Conservation (phyloP, 2,329 filamentous ascomycete species). For the Didymella lethalis region DNA sequence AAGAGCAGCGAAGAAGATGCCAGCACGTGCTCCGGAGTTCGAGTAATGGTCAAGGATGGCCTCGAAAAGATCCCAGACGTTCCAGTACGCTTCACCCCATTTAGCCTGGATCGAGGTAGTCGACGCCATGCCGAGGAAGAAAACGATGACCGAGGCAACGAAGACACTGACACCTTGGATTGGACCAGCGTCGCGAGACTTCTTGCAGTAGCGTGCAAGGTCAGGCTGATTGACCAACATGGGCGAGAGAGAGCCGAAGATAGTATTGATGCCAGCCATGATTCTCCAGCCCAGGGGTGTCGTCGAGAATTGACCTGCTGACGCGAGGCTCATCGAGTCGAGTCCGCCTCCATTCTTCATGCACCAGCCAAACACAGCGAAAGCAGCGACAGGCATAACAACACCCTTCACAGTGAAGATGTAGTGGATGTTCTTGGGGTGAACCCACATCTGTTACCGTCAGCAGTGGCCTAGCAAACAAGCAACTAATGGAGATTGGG, state of each 20-base stretch:
- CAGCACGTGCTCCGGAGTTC: conserved; percentile 49
- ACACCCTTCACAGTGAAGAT: conserved; percentile 41
- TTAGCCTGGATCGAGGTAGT: conserved; percentile 48
- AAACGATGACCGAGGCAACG: conserved; percentile 51
- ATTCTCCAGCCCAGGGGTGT: conserved; percentile 48
- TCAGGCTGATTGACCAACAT: conserved; percentile 55
- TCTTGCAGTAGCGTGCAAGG: conserved; percentile 52
- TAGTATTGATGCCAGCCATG: conserved; percentile 54
- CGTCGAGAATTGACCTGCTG: conserved; percentile 13
- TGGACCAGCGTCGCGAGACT: conserved; percentile 38
- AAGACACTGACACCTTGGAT: conserved; percentile 50
- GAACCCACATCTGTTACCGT: conserved; percentile 36
- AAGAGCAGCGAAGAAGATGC: conserved; percentile 51
- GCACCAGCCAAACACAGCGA: conserved; percentile 49
- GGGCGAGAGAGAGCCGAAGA: conserved; percentile 53
- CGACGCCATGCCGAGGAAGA: conserved; percentile 53
- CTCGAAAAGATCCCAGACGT: conserved; percentile 57
- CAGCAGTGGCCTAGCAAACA: not conserved
- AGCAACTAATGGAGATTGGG: not conserved
- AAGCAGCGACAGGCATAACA: conserved; percentile 45
- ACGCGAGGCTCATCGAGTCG: conserved; percentile 25
- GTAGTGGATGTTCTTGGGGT: conserved; percentile 42
- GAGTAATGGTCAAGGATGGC: conserved; percentile 54
- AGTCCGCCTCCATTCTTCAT: conserved; percentile 47
- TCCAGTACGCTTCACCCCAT: conserved; percentile 54